Conservation (phyloP, 768 basidiomycete genomes). For the Termitomyces sp. region DNA sequence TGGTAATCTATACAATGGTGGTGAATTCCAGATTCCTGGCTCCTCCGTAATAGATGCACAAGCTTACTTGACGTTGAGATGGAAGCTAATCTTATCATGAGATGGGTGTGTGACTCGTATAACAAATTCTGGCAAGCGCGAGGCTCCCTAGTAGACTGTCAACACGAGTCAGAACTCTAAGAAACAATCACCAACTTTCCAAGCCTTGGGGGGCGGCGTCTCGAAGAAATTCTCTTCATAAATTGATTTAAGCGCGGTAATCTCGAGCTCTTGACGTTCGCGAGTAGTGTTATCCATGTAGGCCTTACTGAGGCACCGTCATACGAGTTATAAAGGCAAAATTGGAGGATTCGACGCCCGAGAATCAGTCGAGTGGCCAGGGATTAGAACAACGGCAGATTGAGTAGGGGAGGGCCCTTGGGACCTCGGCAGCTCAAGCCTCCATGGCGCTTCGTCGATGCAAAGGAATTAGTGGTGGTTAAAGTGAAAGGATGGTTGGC, state of each 20-base stretch:
- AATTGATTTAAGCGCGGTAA: constrained; percentile 74
- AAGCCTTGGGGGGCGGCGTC: constrained; percentile 69
- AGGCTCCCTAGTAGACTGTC: constrained; percentile 45
- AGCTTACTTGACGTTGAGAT: constrained; percentile 66
- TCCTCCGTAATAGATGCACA: background rate
- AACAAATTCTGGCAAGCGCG: constrained; percentile 68
- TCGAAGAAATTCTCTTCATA: constrained; percentile 75
- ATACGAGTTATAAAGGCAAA: constrained; percentile 14
- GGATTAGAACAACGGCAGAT: constrained; percentile 29
- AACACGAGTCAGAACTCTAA: background rate
- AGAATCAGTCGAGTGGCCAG: constrained; percentile 8
- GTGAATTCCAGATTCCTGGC: background rate
- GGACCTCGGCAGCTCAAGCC: constrained; percentile 76
- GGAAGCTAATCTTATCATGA: constrained; percentile 51
- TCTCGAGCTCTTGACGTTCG: constrained; percentile 63
- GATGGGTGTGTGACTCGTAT: constrained; percentile 68
- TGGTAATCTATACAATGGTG: constrained; percentile 48
- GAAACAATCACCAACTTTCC: constrained; percentile 53
- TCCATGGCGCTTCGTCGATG: constrained; percentile 40
- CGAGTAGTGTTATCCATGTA: constrained; percentile 63
- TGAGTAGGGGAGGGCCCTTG: constrained; percentile 58
- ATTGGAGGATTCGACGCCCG: constrained; percentile 17
- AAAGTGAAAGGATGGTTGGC: background rate
- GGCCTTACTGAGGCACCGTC: constrained; percentile 17
- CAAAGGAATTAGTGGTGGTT: constrained; percentile 5